Conservation (phyloP, 371 early-diverging fungal genomes). For the Fennellomyces sp. region DNA sequence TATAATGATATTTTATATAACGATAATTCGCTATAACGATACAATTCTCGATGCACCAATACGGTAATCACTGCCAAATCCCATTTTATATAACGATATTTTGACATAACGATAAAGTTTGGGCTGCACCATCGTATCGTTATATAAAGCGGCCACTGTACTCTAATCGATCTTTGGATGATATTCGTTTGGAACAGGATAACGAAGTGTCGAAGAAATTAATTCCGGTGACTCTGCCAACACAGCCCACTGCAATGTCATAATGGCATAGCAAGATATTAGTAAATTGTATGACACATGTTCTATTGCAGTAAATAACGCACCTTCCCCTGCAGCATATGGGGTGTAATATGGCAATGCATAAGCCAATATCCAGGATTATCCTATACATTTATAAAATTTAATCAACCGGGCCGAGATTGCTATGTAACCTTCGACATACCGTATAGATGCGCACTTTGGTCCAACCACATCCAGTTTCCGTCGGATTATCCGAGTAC, state of each 20-base stretch:
- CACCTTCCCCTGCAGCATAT: conserved; percentile 52
- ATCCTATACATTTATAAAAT: conserved; percentile 12
- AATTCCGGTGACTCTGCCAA: not conserved
- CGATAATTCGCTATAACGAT: no score
- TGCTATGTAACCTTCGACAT: no score
- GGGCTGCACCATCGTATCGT: no score
- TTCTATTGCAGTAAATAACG: not conserved
- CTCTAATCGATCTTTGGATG: not conserved
- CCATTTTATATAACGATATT: no score
- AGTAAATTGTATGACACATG: not conserved
- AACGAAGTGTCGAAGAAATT: not conserved
- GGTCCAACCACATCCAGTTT: conserved; percentile 35
- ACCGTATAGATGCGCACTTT: conserved; percentile 39
- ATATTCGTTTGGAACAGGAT: not conserved
- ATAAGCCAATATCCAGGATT: conserved; percentile 15
- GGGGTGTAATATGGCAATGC: conserved; percentile 25
- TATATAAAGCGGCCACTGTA: no score
- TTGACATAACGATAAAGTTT: no score
- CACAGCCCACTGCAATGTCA: not conserved
- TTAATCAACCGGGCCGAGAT: no score
- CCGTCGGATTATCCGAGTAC: not conserved
- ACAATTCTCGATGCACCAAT: no score
- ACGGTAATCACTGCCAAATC: no score
- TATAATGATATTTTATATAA: no score
- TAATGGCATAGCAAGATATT: not conserved